These are phyloP conservation scores for Candida cerambycidarum DNA, from an alignment of 805 yeast genomes.

Conservation along the genomic window DNA sequence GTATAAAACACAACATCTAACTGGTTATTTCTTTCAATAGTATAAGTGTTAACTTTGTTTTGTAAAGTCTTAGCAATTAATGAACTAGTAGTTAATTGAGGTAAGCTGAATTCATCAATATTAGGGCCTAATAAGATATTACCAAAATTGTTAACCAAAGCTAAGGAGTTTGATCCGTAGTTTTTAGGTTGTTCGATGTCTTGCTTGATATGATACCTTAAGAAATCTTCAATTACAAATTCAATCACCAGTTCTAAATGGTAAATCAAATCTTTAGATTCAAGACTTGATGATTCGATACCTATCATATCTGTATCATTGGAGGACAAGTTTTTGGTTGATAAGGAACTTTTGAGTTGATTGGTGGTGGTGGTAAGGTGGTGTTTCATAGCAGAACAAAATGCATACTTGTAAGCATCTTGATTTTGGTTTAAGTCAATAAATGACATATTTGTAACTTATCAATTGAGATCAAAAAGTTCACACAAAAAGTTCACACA, in stretches of 20 bases:
- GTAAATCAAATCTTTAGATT: slow-evolving; percentile 18
- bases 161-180: slow-evolving; percentile 13
- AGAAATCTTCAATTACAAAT: slow-evolving; percentile 16
- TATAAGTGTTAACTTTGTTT: neutral
- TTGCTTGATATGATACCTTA: slow-evolving; percentile 15
- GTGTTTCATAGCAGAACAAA: slow-evolving; percentile 24
- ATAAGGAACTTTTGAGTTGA: neutral
- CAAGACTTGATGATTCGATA: neutral
- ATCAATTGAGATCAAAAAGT: too few relatives aligned
- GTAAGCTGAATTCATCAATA: slow-evolving; percentile 11
- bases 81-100: slow-evolving; percentile 17
- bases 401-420: slow-evolving; percentile 24
- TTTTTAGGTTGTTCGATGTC: slow-evolving; percentile 15
- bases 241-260: slow-evolving; percentile 19
- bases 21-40: slow-evolving; percentile 15
- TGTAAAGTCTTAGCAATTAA: slow-evolving; percentile 5
- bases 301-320: neutral
- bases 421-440: slow-evolving; percentile 12
- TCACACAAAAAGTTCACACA: neutral
- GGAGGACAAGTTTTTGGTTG: neutral
- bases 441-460: neutral
- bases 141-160: slow-evolving; percentile 16
- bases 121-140: slow-evolving; percentile 22
- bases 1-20: slow-evolving; percentile 19
- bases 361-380: slow-evolving; percentile 16